Conservation (phyloP, 192 early-diverging fungal genomes). For the Podila epicladia region DNA sequence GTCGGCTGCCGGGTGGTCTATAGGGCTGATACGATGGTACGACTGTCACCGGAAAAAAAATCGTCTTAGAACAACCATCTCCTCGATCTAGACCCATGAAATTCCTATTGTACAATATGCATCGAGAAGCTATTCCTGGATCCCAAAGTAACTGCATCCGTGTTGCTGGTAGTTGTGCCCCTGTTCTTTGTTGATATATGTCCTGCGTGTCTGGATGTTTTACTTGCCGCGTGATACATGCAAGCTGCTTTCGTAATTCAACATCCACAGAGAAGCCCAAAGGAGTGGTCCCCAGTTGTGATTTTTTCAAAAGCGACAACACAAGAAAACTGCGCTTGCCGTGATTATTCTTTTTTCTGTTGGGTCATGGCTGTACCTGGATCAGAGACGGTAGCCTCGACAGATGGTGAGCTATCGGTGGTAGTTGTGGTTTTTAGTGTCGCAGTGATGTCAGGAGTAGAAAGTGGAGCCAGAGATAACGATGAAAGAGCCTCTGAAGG, state of each 20-base stretch:
- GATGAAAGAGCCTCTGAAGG: background rate
- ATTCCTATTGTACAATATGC: background rate
- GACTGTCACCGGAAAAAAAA: background rate
- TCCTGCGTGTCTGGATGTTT: too few species aligned
- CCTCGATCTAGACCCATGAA: background rate
- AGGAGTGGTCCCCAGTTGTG: too few species aligned
- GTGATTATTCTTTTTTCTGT: background rate
- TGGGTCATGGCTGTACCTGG: background rate
- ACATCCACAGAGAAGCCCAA: too few species aligned
- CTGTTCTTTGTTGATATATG: too few species aligned
- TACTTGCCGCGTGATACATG: too few species aligned
- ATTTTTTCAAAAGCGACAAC: too few species aligned
- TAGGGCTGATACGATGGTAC: constrained; percentile 33
- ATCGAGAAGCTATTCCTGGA: too few species aligned
- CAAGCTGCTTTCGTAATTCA: too few species aligned
- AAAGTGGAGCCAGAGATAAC: background rate
- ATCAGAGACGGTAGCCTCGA: background rate
- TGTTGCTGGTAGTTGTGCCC: too few species aligned
- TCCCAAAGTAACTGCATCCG: too few species aligned
- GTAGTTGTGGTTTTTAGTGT: background rate
- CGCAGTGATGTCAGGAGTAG: background rate
- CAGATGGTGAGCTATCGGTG: background rate
- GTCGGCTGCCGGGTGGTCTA: constrained; percentile 40
- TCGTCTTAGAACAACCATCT: background rate
- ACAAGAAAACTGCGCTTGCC: background rate